Base-by-base conservation (phyloP, 2,329 filamentous ascomycete genomes). In the Harringtonia lauricola region DNA sequence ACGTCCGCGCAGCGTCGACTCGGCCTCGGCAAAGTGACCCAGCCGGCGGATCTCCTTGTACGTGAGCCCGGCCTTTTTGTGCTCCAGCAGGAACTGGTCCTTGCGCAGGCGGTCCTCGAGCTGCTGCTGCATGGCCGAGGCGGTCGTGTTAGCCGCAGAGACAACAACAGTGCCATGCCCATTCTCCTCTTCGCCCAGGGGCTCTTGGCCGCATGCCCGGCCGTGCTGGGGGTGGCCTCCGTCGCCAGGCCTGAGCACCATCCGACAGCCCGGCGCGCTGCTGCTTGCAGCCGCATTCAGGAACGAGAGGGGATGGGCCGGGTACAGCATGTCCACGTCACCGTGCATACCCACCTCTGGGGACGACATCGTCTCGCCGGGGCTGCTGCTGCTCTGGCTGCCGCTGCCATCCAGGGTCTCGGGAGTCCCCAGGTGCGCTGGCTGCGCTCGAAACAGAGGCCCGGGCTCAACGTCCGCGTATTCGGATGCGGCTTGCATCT, bases 1-100 rank as follows among this genome's bases (percentile, higher is more conserved):
- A 0, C 82, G 71, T 0, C 84, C 84, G 14, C 84, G 71, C 31
- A 89, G 66, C 1, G 84, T 88, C 12, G 81, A 83, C 60, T 86
- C 82, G 2, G 81, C 78, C 52, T 84, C 79, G 1, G 57, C 60
- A 49, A 81, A 81, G 1, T 66, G 61, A 14, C 79, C 74, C 17
- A 62, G 54, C 8, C 56, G 52, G 31, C 71, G 71, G 53, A 86
- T 86, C 46, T 82, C 69, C 43, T 70, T 72, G 60, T 86, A 87
- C 1, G 79, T 76, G 63, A 75, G 63, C 3, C 80, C 80, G 2
- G 64, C 57, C 8, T 58, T 54, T 56, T 76, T 79, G 21, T 68
- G 64, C n/a, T 65, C 54, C 15, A 83, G 57, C 1, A 85, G 64
- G 35, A 68, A 70, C 3, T 65, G 56, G 51, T 76, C 69, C 53